phyloP scores from a whole-genome alignment of 169 alveolate genomes.

The Plasmodium vivax region DNA sequence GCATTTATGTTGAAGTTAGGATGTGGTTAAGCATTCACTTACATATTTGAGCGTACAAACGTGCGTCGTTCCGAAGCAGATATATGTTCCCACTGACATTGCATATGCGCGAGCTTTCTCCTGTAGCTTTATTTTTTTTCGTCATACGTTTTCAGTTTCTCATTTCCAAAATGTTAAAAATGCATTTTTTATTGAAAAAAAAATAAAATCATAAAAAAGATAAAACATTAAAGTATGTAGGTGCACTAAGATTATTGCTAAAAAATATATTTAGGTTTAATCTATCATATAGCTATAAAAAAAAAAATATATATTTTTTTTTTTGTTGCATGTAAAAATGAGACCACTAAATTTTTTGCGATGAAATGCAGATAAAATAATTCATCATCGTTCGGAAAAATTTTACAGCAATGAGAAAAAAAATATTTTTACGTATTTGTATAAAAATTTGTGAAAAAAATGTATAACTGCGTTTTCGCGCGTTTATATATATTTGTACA shows the following conservation, averaged over 20 bases:
- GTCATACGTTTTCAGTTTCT: not conserved
- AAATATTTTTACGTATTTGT: not conserved
- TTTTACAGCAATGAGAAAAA: not conserved
- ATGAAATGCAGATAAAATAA: conserved; percentile 20
- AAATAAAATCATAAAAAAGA: not conserved
- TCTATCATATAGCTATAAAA: conserved; percentile 42
- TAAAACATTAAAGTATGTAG: conserved; percentile 17
- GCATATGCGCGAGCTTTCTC: not conserved
- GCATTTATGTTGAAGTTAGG: not conserved
- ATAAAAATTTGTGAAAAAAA: not conserved
- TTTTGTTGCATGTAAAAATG: conserved; percentile 46
- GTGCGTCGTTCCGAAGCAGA: not conserved
- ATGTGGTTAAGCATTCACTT: conserved; percentile 8
- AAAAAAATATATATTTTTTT: conserved; percentile 6
- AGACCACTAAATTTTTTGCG: conserved; percentile 56
- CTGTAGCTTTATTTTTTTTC: conserved; percentile 11
- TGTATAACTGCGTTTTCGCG: not conserved
- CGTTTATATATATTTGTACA: not conserved
- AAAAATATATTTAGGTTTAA: conserved; percentile 57
- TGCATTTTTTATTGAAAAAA: not conserved
- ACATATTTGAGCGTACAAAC: conserved; percentile 10
- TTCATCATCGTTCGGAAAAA: conserved; percentile 1
- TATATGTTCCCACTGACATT: not conserved
- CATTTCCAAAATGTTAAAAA: conserved; percentile 22
- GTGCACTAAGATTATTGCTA: conserved; percentile 55